Evolutionary conservation across 2,329 filamentous ascomycete genomes (phyloP), one percentile per base, ranked within the genome.

Genomic region (Arthrocladium fulminans): DNA sequence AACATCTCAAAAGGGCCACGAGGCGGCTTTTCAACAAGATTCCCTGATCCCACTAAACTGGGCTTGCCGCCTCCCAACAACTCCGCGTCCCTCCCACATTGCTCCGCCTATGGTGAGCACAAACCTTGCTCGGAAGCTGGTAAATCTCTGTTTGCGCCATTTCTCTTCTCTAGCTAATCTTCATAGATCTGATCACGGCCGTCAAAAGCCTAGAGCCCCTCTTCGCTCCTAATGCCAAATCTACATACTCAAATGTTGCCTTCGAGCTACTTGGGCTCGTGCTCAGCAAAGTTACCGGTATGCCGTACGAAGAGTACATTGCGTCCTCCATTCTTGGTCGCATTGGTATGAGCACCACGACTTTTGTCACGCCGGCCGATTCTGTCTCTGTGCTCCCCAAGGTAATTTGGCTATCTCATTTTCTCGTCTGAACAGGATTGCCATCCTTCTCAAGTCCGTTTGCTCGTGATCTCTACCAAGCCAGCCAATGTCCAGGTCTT

Each of bases 201-300:
- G 27, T 13, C 27, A 29, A 39, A 13, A 30, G 23, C 30, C 49
- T 38, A 24, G 29, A n/a, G 8, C 55, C 57, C 4, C 29, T 59
- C n/a, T 62, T 57, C 50, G 29, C 52, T 2, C 59, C 59, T 1
- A 59, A 59, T 30, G 45, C 50, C 9, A 57, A 58, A 38, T 55
- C 53, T 8, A 57, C 59, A 10, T 62, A 62, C 44, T 60, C 56
- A 17, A 62, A 61, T 42, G 43, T 59, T n/a, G 58, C 54, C 10
- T 62, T 57, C 30, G 54, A 60, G 17, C 51, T 62, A 15, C 52
- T 62, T 8, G 60, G 60, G 2, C 46, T 60, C 8, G 57, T 60
- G 1, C 40, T 62, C 2, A 49, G 53, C n/a, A 59, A 60, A 17
- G 56, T 60, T 24, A 59, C 58, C 5, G 55, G 56, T 9, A 32